A percentile compares a stretch with the other conserved stretches of the same genome.
These are phyloP conservation scores for Bipolaris sorokiniana DNA, from an alignment of 2,329 filamentous ascomycete genomes.

Conservation along the genomic window DNA sequence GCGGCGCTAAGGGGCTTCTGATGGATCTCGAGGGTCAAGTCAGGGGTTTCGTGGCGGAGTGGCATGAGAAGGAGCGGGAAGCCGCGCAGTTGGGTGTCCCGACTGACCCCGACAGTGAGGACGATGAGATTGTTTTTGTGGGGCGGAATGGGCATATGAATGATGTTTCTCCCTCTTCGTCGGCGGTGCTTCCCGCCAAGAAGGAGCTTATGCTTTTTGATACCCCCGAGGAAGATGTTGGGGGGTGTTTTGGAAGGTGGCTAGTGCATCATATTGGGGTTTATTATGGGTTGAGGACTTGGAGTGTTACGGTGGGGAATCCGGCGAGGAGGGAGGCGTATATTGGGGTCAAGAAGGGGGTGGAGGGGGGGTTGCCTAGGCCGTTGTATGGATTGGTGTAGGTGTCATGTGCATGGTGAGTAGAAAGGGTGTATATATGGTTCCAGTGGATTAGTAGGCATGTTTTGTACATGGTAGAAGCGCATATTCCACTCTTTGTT, in stretches of 20 bases:
- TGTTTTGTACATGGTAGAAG: background rate
- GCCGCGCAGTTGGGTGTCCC: conserved; percentile 54
- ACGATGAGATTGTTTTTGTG: conserved; percentile 92
- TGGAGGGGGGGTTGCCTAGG: conserved; percentile 17
- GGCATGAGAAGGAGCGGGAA: conserved; percentile 61
- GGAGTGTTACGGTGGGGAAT: conserved; percentile 74
- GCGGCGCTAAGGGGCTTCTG: conserved; percentile 78
- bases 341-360: conserved; percentile 68
- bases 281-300: conserved; percentile 89
- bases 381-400: conserved; percentile 47
- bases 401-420: background rate
- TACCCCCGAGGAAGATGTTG: conserved; percentile 73
- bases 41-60: conserved; percentile 71
- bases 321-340: conserved; percentile 81
- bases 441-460: background rate
- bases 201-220: conserved; percentile 80
- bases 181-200: conserved; percentile 57
- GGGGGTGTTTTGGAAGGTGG: conserved; percentile 87
- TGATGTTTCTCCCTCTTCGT: conserved; percentile 56
- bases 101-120: conserved; percentile 63
- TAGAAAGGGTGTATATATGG: background rate
- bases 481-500: no score
- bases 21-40: conserved; percentile 86
- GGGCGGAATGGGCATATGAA: conserved; percentile 71
- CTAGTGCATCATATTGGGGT: conserved; percentile 89